These are phyloP conservation scores for Bacidia gigantensis DNA, from an alignment of 495 filamentous ascomycete species.

Conservation along the genomic window DNA sequence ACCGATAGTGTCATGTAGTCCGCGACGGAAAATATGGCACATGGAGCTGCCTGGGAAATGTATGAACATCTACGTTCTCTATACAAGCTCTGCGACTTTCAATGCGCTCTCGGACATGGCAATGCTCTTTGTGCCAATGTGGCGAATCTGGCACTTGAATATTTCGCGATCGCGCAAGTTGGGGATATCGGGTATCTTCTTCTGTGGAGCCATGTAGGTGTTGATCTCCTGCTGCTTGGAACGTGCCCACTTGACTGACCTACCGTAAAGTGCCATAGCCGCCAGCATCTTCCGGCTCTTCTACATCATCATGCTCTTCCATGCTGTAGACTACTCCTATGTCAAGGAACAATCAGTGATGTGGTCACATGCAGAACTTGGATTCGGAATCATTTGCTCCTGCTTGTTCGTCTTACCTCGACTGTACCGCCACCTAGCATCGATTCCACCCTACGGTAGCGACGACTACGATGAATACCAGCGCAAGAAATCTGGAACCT, in stretches of 20 bases:
- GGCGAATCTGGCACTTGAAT: slow-evolving; percentile 14
- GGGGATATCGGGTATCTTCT: slow-evolving; percentile 7
- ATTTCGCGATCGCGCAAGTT: slow-evolving; percentile 13
- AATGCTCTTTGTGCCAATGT: slow-evolving; percentile 12
- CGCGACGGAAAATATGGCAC: slow-evolving; percentile 13
- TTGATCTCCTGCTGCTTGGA: not conserved
- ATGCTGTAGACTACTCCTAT: slow-evolving; percentile 8
- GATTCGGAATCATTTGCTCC: slow-evolving; percentile 1
- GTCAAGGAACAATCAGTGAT: slow-evolving; percentile 3
- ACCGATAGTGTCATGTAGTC: slow-evolving; percentile 14
- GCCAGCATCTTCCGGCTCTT: slow-evolving; percentile 12
- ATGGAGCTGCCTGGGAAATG: slow-evolving; percentile 9
- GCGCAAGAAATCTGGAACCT: not conserved
- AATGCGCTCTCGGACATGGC: slow-evolving; percentile 12
- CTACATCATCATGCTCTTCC: not conserved
- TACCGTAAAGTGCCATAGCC: slow-evolving; percentile 7
- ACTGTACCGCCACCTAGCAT: not conserved
- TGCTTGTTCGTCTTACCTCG: slow-evolving; percentile 1
- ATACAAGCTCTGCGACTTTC: slow-evolving; percentile 4
- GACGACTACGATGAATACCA: not conserved
- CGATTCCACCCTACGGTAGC: not conserved
- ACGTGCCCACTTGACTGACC: not conserved
- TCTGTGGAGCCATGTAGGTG: slow-evolving; percentile 9
- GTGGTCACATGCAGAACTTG: slow-evolving; percentile 4
- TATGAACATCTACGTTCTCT: slow-evolving; percentile 6